Evolutionary conservation across 2,329 filamentous ascomycete genomes (phyloP).

Genomic region (Trichoderma atroviride): DNA sequence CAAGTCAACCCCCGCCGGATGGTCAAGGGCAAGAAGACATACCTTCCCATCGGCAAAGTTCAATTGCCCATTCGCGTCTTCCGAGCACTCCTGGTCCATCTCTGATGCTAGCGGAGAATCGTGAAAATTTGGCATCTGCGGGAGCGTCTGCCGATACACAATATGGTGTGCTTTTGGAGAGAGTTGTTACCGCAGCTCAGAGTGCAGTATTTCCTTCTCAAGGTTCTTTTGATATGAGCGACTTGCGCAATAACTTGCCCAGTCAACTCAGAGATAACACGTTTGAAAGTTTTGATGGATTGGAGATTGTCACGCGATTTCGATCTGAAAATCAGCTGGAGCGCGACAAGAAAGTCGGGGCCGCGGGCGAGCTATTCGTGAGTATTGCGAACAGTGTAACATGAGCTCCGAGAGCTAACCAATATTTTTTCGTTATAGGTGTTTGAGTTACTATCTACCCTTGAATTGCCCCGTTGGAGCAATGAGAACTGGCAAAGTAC

Average conservation of each 20-base stretch:
- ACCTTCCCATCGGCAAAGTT: background rate
- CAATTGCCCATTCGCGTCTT: background rate
- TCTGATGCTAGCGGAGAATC: background rate
- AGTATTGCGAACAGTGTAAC: background rate
- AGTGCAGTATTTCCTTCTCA: background rate
- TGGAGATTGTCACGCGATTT: constrained; percentile 27
- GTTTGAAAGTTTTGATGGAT: constrained; percentile 26
- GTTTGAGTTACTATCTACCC: constrained; percentile 42
- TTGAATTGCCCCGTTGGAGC: constrained; percentile 40
- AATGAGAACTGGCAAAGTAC: constrained; percentile 50
- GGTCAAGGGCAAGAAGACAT: background rate
- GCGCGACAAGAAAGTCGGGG: constrained; percentile 30
- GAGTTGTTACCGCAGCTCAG: background rate
- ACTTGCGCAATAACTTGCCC: background rate
- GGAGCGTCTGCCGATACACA: background rate
- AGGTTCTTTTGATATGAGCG: background rate
- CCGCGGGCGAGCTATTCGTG: constrained; percentile 28
- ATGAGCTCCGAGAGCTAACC: background rate
- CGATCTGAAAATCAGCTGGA: constrained; percentile 30
- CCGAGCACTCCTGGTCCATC: background rate
- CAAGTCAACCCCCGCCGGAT: background rate
- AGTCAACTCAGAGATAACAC: background rate
- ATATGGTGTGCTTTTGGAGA: background rate
- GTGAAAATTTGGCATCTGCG: background rate
- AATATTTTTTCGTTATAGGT: constrained; percentile 36